Base-by-base conservation (phyloP, 2,329 filamentous ascomycete species). In the Aspergillus luchuensis region DNA sequence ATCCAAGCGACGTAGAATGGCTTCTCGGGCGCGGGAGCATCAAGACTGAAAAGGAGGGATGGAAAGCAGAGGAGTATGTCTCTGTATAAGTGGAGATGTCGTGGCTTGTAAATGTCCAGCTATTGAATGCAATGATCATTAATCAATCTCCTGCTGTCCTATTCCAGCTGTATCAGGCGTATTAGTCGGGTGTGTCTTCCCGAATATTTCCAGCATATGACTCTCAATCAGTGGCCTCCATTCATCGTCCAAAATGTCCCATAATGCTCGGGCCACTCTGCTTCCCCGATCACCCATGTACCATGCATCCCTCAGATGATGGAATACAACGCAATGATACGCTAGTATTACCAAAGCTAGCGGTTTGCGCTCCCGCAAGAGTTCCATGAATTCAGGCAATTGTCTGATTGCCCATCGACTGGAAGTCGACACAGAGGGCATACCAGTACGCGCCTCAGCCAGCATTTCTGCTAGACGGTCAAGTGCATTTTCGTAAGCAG, bases 211-310 rank as follows among this genome's bases (percentile, higher is more conserved):
- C 39, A 59, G 60, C 72, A 76, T 74, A 7, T 72, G 69, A 68
- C 68, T 71, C 21, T 70, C 63, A 15, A 72, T 53, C 47, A 73
- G 56, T 3, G 71, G 68, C 57, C 68, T 72, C 72, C 72, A 75
- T 49, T 67, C 59, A 36, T 69, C 68, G 56, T 74, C 71, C 48
- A 76, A 48, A 15, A 70, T 60, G 36, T 64, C 59, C 72, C 73
- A 76, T 21, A 90, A 81, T 19, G 88, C 88, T 71, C 86, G 84
- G 7, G 90, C 85, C 67, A 91, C 87, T 58, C 86, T 82, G 15
- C 84, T 82, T 17, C 87, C 83, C 68, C 89, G 87, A 43, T 88
- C 88, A 38, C 86, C 82, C 8, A 90, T 76, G 85, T 88, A 91
- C 89, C 89, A 91, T 5, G 69, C 69, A 30, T 88, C 78, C 28